phyloP scores from a whole-genome alignment of 208 protist genomes.

The Acanthamoeba castellanii region DNA sequence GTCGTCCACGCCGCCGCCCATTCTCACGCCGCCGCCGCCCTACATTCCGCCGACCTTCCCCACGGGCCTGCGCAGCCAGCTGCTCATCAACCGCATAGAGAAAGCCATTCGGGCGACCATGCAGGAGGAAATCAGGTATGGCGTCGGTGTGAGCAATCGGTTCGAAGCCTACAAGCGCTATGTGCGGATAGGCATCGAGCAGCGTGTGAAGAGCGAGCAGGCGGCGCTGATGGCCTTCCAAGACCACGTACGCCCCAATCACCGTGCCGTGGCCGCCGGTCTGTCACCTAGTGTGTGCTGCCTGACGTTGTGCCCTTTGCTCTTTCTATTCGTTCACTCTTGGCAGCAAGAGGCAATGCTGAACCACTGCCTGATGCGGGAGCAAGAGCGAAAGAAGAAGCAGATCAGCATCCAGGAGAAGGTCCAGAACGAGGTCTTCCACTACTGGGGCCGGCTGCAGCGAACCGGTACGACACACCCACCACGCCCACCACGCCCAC shows the following conservation, averaged over 20 bases:
- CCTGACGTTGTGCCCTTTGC: background rate
- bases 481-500: background rate
- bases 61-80: conserved; percentile 32
- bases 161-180: conserved; percentile 62
- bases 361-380: conserved; percentile 25
- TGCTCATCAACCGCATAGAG: conserved; percentile 57
- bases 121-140: conserved; percentile 63
- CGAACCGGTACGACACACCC: background rate
- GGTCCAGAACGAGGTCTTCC: conserved; percentile 51
- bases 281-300: background rate
- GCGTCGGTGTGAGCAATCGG: conserved; percentile 61
- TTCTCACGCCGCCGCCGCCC: background rate
- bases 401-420: conserved; percentile 25
- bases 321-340: too few relatives aligned
- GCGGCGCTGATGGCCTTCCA: conserved; percentile 44
- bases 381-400: conserved; percentile 56
- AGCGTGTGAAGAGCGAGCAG: conserved; percentile 32
- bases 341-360: conserved; percentile 47
- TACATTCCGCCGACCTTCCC: conserved; percentile 31
- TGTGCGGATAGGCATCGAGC: conserved; percentile 39
- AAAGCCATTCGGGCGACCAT: conserved; percentile 48
- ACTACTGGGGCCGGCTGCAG: conserved; percentile 59
- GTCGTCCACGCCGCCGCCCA: conserved; percentile 28
- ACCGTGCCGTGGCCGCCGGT: too few relatives aligned
- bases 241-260: background rate